phyloP scores from a whole-genome alignment of 345 rosid species.

The Gossypium arboreum region DNA sequence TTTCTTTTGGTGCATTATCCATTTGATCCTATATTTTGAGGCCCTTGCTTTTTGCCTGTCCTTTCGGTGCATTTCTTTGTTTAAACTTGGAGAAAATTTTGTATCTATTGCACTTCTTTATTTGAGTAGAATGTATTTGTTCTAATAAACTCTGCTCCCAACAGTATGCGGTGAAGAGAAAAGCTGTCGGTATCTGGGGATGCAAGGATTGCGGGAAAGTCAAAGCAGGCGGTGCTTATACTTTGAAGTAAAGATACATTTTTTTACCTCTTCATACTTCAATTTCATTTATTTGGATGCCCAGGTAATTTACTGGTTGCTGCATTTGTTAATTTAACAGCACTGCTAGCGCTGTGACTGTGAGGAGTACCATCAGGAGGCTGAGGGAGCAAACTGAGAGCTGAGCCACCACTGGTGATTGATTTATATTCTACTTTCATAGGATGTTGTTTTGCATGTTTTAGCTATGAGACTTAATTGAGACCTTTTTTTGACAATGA shows the following conservation, averaged over 20 bases:
- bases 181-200: conserved; percentile 95
- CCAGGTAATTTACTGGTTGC: neutral
- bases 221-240: conserved; percentile 94
- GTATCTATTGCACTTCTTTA: neutral
- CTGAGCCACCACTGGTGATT: conserved; percentile 22
- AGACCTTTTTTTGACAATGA: neutral
- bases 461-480: neutral
- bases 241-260: conserved; percentile 57
- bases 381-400: conserved; percentile 94
- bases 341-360: conserved; percentile 85
- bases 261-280: neutral
- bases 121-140: neutral
- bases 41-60: neutral
- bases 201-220: conserved; percentile 98
- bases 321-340: conserved; percentile 30
- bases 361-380: conserved; percentile 87
- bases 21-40: neutral
- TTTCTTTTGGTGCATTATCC: neutral
- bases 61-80: neutral
- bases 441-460: conserved; percentile 3
- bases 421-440: neutral
- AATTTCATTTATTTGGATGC: neutral
- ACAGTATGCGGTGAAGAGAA: conserved; percentile 88
- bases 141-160: neutral
- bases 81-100: too few species aligned